These are phyloP conservation scores for Vicia villosa DNA, from an alignment of 306 rosid genomes.

Conservation along the genomic window DNA sequence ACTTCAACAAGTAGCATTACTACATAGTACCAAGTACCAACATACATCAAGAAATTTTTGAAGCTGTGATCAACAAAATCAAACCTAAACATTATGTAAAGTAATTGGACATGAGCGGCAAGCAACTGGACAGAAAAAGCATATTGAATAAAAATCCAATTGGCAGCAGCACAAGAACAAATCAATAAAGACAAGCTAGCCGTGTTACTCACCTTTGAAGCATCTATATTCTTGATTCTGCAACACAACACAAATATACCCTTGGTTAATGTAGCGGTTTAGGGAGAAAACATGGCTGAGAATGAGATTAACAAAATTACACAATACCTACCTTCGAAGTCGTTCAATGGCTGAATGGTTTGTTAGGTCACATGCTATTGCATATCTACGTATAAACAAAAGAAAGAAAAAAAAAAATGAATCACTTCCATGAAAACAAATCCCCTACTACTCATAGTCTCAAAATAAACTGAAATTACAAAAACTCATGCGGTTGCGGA, in stretches of 20 bases:
- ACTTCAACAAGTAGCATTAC: slow-evolving; percentile 20
- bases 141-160: slow-evolving; percentile 1
- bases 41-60: neutral
- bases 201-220: slow-evolving; percentile 65
- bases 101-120: slow-evolving; percentile 18
- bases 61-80: slow-evolving; percentile 13
- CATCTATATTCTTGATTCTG: slow-evolving; percentile 89
- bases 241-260: slow-evolving; percentile 45
- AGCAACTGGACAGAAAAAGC: neutral
- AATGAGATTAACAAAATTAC: neutral
- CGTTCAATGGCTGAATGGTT: slow-evolving; percentile 85
- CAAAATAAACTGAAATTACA: no score
- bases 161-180: slow-evolving; percentile 16
- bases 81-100: slow-evolving; percentile 11
- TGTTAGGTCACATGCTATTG: slow-evolving; percentile 79
- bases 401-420: neutral
- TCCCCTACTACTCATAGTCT: neutral
- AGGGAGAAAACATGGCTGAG: neutral
- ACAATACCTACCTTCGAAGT: slow-evolving; percentile 68
- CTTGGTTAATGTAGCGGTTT: slow-evolving; percentile 33
- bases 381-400: slow-evolving; percentile 59
- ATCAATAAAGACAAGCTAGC: slow-evolving; percentile 29
- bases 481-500: no score
- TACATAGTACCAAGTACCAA: neutral
- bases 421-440: neutral